Conservation (phyloP, 129 eudicot species). For the Tagetes patula region DNA sequence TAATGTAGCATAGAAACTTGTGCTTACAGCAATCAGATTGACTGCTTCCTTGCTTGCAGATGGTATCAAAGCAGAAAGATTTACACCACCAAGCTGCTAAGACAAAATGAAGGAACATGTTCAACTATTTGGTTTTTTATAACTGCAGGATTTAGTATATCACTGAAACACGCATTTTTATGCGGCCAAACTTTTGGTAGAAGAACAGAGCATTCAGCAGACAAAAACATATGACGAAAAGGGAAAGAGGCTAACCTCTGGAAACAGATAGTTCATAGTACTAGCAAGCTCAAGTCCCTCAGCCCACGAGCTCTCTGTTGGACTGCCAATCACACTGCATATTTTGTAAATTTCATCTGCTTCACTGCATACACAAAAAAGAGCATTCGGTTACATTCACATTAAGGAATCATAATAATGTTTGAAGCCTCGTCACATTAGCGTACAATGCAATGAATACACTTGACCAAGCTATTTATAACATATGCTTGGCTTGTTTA, state of each 20-base stretch:
- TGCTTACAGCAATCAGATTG: slow-evolving; percentile 66
- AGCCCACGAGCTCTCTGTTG: slow-evolving; percentile 61
- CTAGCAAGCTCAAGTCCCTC: slow-evolving; percentile 77
- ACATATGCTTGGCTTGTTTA: background rate
- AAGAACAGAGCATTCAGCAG: background rate
- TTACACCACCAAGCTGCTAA: slow-evolving; percentile 68
- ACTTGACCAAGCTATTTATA: background rate
- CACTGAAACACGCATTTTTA: background rate
- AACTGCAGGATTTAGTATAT: background rate
- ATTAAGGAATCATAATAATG: background rate
- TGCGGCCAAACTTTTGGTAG: background rate
- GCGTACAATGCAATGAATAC: background rate
- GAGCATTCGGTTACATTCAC: background rate
- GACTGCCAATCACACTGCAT: slow-evolving; percentile 89
- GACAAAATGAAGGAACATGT: background rate
- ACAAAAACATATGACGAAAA: background rate
- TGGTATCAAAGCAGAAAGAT: slow-evolving; percentile 72
- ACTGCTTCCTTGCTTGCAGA: slow-evolving; percentile 91
- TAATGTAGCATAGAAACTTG: background rate
- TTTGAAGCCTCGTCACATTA: background rate
- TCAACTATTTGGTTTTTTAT: background rate
- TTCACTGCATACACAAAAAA: slow-evolving; percentile 60
- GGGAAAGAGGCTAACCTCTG: slow-evolving; percentile 47
- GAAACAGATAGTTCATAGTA: slow-evolving; percentile 74
- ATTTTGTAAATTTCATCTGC: slow-evolving; percentile 93